These are phyloP conservation scores for Neurospora sp. DNA, from an alignment of 495 filamentous ascomycete species.

Conservation along the genomic window DNA sequence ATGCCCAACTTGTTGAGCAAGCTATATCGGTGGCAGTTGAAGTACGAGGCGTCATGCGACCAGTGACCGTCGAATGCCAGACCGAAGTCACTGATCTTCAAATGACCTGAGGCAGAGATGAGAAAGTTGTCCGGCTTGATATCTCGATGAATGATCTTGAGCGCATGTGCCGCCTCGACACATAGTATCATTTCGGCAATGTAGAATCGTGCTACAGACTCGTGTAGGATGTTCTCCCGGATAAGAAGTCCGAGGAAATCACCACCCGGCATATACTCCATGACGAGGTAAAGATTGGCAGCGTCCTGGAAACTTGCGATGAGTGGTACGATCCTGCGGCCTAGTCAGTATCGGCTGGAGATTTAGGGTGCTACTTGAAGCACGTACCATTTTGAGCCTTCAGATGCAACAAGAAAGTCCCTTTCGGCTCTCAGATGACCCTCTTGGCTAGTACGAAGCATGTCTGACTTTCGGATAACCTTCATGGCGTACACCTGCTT, in stretches of 20 bases:
- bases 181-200: slow-evolving; percentile 91
- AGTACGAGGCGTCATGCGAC: slow-evolving; percentile 81
- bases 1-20: slow-evolving; percentile 68
- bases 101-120: slow-evolving; percentile 74
- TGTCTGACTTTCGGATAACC: slow-evolving; percentile 83
- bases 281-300: slow-evolving; percentile 77
- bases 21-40: slow-evolving; percentile 67
- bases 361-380: neutral
- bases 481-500: slow-evolving; percentile 87
- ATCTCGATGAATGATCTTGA: slow-evolving; percentile 87
- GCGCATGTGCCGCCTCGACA: slow-evolving; percentile 81
- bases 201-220: slow-evolving; percentile 73
- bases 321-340: slow-evolving; percentile 62
- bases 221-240: slow-evolving; percentile 67
- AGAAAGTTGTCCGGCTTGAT: slow-evolving; percentile 97
- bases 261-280: slow-evolving; percentile 96
- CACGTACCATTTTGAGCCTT: slow-evolving; percentile 61
- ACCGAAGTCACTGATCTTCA: slow-evolving; percentile 94
- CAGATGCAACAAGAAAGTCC: slow-evolving; percentile 80
- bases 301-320: slow-evolving; percentile 83
- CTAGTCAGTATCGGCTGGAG: neutral
- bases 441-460: slow-evolving; percentile 84
- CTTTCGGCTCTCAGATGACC: slow-evolving; percentile 84
- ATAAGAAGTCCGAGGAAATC: slow-evolving; percentile 84
- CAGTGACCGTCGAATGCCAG: slow-evolving; percentile 92